phyloP scores from a whole-genome alignment of 106 monocot species.

The Hemerocallis citrina region DNA sequence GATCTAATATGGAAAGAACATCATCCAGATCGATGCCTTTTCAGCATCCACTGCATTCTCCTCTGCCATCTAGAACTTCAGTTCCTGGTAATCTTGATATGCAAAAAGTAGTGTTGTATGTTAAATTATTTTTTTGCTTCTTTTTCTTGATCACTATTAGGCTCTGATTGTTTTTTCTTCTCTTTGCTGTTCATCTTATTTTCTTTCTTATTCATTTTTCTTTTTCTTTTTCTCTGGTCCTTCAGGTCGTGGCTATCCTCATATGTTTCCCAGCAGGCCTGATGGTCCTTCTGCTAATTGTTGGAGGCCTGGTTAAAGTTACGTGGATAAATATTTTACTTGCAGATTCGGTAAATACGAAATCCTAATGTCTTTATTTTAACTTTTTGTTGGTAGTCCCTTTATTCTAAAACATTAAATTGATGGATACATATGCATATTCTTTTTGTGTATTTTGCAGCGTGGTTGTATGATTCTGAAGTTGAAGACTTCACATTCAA shows the following conservation, averaged over 20 bases:
- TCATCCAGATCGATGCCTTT: conserved; percentile 36
- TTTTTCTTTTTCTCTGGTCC: too few relatives aligned
- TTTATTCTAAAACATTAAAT: not conserved
- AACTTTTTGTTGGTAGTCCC: not conserved
- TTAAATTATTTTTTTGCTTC: not conserved
- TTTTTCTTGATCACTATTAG: not conserved
- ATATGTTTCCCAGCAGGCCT: conserved; percentile 43
- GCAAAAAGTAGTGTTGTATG: too few relatives aligned
- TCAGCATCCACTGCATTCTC: conserved; percentile 39
- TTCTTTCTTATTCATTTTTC: too few relatives aligned
- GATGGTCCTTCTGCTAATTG: conserved; percentile 56
- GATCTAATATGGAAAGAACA: conserved; percentile 54
- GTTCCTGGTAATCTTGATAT: conserved; percentile 57
- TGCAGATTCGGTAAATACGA: conserved; percentile 9
- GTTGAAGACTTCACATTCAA: conserved; percentile 4
- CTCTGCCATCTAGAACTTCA: conserved; percentile 32
- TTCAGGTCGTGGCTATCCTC: conserved; percentile 42
- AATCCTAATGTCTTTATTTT: not conserved
- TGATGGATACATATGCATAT: not conserved
- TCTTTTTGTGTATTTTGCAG: conserved; percentile 6
- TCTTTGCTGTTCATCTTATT: too few relatives aligned
- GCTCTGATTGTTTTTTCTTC: not conserved
- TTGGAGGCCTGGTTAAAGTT: conserved; percentile 65
- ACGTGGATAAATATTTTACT: conserved; percentile 5
- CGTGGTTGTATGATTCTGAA: not conserved